Conservation (phyloP, 2,329 filamentous ascomycete genomes). For the Aspergillus transmontanensis region DNA sequence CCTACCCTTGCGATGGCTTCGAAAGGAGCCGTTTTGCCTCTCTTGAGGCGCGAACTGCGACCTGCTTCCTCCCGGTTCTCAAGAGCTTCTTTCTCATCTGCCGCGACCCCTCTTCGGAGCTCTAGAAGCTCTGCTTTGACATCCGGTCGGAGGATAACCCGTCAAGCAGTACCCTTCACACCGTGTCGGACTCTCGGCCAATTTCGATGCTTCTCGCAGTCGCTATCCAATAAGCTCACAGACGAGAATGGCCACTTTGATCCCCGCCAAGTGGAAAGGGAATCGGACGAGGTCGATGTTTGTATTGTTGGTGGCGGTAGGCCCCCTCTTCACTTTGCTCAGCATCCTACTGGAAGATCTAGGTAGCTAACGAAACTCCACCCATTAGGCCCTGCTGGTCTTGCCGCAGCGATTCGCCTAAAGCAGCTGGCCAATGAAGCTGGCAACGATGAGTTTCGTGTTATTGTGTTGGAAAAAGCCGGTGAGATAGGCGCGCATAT, state of each 20-base stretch:
- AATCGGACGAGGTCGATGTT: conserved; percentile 92
- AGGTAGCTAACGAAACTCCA: neutral
- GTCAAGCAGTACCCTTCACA: conserved; percentile 25
- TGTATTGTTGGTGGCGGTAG: conserved; percentile 89
- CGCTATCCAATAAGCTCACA: conserved; percentile 43
- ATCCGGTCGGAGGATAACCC: conserved; percentile 21
- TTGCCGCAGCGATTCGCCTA: conserved; percentile 88
- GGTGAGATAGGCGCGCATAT: conserved; percentile 94
- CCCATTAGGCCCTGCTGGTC: conserved; percentile 74
- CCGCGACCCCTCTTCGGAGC: conserved; percentile 22
- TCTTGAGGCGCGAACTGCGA: conserved; percentile 45
- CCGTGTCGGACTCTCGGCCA: conserved; percentile 26
- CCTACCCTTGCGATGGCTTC: conserved; percentile 39
- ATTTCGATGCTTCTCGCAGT: conserved; percentile 49
- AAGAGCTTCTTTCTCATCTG: conserved; percentile 27
- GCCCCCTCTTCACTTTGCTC: neutral
- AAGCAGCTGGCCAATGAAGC: conserved; percentile 95
- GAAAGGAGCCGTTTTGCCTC: conserved; percentile 42
- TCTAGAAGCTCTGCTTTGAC: conserved; percentile 23
- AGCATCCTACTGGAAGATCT: neutral
- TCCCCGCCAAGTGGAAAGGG: conserved; percentile 72
- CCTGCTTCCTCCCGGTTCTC: conserved; percentile 32
- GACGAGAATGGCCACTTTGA: conserved; percentile 64
- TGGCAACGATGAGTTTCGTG: conserved; percentile 93
- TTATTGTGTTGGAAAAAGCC: conserved; percentile 90